phyloP scores from a whole-genome alignment of 257 asterid species.

The Solanum ossicruentum region DNA sequence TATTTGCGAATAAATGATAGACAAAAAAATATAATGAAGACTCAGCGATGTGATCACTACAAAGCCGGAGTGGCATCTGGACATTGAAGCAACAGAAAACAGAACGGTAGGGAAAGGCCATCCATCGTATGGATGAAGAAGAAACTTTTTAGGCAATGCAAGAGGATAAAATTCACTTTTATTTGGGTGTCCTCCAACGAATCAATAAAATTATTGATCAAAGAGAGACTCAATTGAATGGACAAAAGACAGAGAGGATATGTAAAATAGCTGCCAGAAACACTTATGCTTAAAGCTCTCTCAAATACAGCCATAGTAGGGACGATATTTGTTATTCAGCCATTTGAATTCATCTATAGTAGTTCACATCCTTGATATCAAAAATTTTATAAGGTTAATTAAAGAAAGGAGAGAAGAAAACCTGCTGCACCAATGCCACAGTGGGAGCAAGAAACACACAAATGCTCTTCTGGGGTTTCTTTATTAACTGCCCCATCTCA shows the following conservation, averaged over 20 bases:
- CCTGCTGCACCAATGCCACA: constrained; percentile 95
- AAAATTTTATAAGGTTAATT: not conserved
- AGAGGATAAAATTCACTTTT: not conserved
- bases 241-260: not conserved
- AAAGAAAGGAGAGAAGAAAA: constrained; percentile 8
- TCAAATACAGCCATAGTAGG: not conserved
- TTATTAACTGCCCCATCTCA: constrained; percentile 82
- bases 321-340: not conserved
- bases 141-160: not conserved
- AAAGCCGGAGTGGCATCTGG: not conserved
- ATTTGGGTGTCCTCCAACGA: not conserved
- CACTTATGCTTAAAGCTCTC: not conserved
- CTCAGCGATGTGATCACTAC: not conserved
- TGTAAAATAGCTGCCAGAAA: not conserved
- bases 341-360: not conserved
- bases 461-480: constrained; percentile 71
- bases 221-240: not conserved
- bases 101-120: not conserved
- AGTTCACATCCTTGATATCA: not conserved
- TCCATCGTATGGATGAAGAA: not conserved
- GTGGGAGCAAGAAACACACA: constrained; percentile 95
- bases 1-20: not conserved
- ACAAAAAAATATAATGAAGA: not conserved
- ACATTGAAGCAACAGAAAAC: not conserved
- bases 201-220: not conserved